A percentile compares a stretch with the other conserved stretches of the same genome.
Evolutionary conservation across 306 rosid genomes (phyloP).

Genomic region (Herpetospermum pedunculosum): DNA sequence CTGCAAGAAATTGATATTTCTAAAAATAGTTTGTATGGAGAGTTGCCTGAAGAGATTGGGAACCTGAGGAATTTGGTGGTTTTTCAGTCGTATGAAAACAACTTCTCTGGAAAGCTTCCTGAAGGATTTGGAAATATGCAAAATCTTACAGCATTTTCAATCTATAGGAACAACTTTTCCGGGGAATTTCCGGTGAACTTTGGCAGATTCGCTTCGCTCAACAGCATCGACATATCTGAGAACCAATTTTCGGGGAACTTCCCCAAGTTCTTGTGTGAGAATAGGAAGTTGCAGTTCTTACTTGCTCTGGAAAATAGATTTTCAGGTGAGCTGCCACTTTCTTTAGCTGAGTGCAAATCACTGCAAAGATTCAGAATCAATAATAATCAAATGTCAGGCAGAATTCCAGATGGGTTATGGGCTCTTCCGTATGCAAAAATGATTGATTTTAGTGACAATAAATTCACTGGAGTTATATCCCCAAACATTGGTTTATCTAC

Average conservation of each 20-base stretch:
- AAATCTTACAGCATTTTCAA: slow-evolving; percentile 50
- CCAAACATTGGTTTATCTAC: slow-evolving; percentile 48
- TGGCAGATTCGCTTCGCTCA: slow-evolving; percentile 55
- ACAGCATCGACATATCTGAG: slow-evolving; percentile 89
- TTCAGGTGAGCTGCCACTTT: slow-evolving; percentile 58
- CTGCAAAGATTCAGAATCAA: slow-evolving; percentile 63
- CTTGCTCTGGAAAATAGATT: slow-evolving; percentile 79
- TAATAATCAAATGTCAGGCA: slow-evolving; percentile 52
- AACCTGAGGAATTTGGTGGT: slow-evolving; percentile 54
- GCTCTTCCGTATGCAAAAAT: slow-evolving; percentile 55
- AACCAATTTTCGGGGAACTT: slow-evolving; percentile 78
- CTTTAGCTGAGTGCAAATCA: slow-evolving; percentile 61
- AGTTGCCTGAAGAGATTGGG: slow-evolving; percentile 56
- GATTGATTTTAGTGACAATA: slow-evolving; percentile 73
- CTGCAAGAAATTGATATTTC: slow-evolving; percentile 76
- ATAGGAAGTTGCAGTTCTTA: slow-evolving; percentile 38
- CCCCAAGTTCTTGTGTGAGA: slow-evolving; percentile 76
- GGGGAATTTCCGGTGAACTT: slow-evolving; percentile 56
- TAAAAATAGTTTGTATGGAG: slow-evolving; percentile 42
- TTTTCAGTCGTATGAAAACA: slow-evolving; percentile 65
- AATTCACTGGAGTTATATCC: slow-evolving; percentile 50
- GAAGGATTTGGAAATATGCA: slow-evolving; percentile 74
- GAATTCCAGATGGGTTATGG: slow-evolving; percentile 60
- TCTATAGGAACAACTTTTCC: slow-evolving; percentile 58
- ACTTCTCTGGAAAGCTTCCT: slow-evolving; percentile 71